Percentiles rank a stretch among this genome's conserved stretches.
Evolutionary conservation across 805 yeast species (phyloP).

Genomic region (Myxozyma mucilagina): DNA sequence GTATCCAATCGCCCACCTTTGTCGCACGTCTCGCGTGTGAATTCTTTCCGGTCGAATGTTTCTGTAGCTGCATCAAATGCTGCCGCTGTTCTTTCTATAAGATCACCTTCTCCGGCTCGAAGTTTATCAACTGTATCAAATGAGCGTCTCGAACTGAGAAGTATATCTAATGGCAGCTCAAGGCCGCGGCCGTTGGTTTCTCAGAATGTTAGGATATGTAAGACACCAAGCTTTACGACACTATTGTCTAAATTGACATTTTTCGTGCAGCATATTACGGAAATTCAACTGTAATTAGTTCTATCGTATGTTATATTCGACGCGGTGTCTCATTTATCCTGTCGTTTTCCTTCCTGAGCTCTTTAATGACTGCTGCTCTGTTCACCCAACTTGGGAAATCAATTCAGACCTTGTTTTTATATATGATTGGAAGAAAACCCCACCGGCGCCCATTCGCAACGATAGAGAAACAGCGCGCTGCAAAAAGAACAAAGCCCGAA

Average conservation of each 20-base stretch:
- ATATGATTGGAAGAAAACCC: background rate
- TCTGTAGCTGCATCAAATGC: conserved; percentile 2
- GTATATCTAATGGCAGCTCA: background rate
- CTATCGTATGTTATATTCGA: conserved; percentile 11
- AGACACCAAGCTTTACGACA: background rate
- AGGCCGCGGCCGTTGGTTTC: background rate
- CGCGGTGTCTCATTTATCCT: conserved; percentile 19
- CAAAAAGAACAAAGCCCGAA: conserved; percentile 39
- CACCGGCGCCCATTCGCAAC: conserved; percentile 21
- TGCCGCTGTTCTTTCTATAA: background rate
- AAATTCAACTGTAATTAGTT: conserved; percentile 1
- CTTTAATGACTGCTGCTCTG: conserved; percentile 20
- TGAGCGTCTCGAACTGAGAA: conserved; percentile 3
- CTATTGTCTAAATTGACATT: background rate
- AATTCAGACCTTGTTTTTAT: background rate
- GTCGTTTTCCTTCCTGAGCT: conserved; percentile 21
- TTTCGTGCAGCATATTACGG: conserved; percentile 6
- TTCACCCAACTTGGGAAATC: background rate
- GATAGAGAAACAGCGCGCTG: conserved; percentile 20
- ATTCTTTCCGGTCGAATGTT: conserved; percentile 8
- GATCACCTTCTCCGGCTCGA: background rate
- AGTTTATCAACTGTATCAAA: background rate
- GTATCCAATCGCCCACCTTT: background rate
- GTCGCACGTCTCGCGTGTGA: conserved; percentile 8
- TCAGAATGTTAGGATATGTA: conserved; percentile 4